Evolutionary conservation across 1,139 yeast genomes (phyloP).

Genomic region (Candida dubliniensis): DNA sequence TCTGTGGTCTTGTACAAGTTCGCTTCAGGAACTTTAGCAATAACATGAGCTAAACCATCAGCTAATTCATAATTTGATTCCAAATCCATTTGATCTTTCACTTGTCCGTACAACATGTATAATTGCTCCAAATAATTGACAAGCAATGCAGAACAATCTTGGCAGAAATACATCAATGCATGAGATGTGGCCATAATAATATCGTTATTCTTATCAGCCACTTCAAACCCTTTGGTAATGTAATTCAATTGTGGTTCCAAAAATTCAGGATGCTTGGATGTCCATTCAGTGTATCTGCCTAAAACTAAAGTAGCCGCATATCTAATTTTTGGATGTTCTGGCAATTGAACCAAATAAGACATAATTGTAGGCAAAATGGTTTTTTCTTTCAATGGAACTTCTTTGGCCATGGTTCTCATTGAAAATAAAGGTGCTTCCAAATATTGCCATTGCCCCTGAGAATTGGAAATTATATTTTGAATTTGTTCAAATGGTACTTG

Average conservation of each 20-base stretch:
- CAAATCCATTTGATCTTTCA: conserved; percentile 57
- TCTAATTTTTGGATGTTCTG: conserved; percentile 83
- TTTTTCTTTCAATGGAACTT: conserved; percentile 68
- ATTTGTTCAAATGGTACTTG: conserved; percentile 59
- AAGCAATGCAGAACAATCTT: conserved; percentile 76
- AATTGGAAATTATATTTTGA: conserved; percentile 37
- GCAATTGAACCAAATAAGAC: conserved; percentile 67
- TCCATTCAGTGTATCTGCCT: conserved; percentile 96
- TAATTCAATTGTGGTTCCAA: conserved; percentile 82
- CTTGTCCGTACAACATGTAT: conserved; percentile 69
- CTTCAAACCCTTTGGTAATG: conserved; percentile 74
- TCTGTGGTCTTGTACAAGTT: conserved; percentile 36
- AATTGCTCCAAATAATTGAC: conserved; percentile 75
- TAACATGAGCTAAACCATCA: conserved; percentile 87
- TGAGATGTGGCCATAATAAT: conserved; percentile 86
- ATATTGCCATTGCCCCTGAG: conserved; percentile 66
- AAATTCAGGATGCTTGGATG: conserved; percentile 77
- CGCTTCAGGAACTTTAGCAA: conserved; percentile 51
- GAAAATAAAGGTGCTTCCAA: conserved; percentile 90
- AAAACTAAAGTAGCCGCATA: conserved; percentile 91
- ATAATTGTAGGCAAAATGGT: conserved; percentile 75
- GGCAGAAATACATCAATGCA: conserved; percentile 92
- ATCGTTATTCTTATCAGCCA: conserved; percentile 35
- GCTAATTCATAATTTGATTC: conserved; percentile 77
- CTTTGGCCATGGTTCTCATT: conserved; percentile 93